phyloP scores from a whole-genome alignment of 495 filamentous ascomycete genomes.

The Penicillium subrubescens region DNA sequence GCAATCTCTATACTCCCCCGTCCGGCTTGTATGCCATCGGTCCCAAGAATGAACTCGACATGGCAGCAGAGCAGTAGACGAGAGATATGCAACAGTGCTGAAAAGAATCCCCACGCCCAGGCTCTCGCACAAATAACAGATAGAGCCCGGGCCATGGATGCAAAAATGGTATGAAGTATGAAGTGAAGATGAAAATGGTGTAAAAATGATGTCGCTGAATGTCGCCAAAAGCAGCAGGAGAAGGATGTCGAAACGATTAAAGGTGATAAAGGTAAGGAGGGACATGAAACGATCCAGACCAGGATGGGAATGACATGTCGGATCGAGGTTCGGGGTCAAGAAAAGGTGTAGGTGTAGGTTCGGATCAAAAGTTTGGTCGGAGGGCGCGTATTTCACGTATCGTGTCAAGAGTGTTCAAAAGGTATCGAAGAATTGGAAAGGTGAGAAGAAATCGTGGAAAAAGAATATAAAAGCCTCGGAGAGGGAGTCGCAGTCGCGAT shows the following conservation, averaged over 20 bases:
- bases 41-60: background rate
- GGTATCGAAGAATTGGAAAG: constrained; percentile 23
- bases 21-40: background rate
- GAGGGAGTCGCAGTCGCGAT: background rate
- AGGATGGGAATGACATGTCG: background rate
- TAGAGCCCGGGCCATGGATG: constrained; percentile 13
- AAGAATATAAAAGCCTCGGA: constrained; percentile 3
- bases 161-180: constrained; percentile 5
- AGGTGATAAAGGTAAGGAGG: constrained; percentile 5
- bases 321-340: background rate
- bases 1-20: constrained; percentile 29
- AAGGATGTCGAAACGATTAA: constrained; percentile 8
- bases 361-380: constrained; percentile 10
- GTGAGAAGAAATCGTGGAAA: constrained; percentile 1
- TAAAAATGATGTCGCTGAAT: constrained; percentile 18
- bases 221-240: constrained; percentile 13
- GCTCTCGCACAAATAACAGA: background rate
- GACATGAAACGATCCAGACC: background rate
- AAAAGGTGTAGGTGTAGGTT: background rate
- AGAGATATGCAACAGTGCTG: constrained; percentile 23
- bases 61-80: background rate
- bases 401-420: constrained; percentile 8
- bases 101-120: constrained; percentile 14
- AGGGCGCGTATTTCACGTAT: constrained; percentile 27
- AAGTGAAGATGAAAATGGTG: constrained; percentile 9